Conservation (phyloP, 2,329 filamentous ascomycete genomes). For the Ascochyta pisi region DNA sequence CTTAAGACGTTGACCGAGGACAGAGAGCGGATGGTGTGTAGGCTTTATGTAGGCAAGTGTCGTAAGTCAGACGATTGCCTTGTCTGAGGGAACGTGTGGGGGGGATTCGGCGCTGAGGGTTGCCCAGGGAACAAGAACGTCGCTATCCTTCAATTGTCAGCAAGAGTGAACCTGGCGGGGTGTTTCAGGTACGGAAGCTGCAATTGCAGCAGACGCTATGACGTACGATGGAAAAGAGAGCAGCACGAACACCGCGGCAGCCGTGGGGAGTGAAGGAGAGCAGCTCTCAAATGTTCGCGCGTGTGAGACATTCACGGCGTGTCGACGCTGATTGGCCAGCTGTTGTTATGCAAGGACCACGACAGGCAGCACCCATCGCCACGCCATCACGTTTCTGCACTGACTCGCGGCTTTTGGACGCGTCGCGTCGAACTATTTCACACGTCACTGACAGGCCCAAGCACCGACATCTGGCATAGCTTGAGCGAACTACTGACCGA, state of each 20-base stretch:
- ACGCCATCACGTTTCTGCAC: conserved; percentile 14
- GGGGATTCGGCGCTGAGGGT: conserved; percentile 25
- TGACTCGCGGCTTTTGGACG: conserved; percentile 9
- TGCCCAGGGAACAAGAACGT: conserved; percentile 28
- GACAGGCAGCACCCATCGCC: conserved; percentile 17
- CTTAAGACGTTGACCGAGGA: neutral
- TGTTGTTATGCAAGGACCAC: conserved; percentile 5
- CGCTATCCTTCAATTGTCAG: conserved; percentile 24
- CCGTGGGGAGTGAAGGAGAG: conserved; percentile 22
- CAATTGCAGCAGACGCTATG: conserved; percentile 17
- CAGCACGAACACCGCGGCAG: conserved; percentile 18
- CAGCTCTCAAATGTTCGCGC: conserved; percentile 23
- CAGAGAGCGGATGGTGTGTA: neutral
- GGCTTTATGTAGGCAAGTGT: conserved; percentile 8
- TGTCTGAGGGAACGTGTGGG: conserved; percentile 14
- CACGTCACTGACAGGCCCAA: neutral
- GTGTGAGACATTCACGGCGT: conserved; percentile 23
- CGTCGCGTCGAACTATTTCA: conserved; percentile 7
- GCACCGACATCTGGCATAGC: neutral
- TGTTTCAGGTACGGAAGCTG: conserved; percentile 8
- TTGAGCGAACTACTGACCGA: neutral
- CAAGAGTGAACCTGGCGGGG: neutral
- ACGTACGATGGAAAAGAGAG: conserved; percentile 22
- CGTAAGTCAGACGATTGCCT: conserved; percentile 33
- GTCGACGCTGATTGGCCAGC: conserved; percentile 10